Evolutionary conservation across 305 asterid species (phyloP).

Genomic region (Coffea humblotiana): DNA sequence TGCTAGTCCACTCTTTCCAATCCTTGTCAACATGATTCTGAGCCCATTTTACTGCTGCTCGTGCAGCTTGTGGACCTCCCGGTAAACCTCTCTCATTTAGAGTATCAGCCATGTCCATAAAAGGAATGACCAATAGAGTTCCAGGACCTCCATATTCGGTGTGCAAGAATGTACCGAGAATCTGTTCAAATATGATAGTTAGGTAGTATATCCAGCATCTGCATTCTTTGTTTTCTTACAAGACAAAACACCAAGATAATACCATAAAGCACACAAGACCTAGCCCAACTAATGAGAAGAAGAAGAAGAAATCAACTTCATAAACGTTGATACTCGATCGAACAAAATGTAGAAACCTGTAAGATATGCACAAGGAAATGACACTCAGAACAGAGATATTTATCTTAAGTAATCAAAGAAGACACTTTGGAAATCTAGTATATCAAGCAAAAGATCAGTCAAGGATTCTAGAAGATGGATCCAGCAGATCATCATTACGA

Average conservation of each 20-base stretch:
- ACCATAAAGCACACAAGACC: not conserved
- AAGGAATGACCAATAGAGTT: slow-evolving; percentile 75
- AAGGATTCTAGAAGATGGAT: not conserved
- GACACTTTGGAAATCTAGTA: too few relatives aligned
- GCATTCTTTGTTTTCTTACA: not conserved
- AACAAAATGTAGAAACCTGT: not conserved
- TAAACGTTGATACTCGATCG: not conserved
- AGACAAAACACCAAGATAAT: slow-evolving; percentile 11
- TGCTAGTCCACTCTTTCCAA: slow-evolving; percentile 80
- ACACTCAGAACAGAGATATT: too few relatives aligned
- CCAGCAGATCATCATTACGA: not conserved
- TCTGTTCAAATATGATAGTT: slow-evolving; percentile 37
- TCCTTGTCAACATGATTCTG: slow-evolving; percentile 73
- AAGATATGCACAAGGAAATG: not conserved
- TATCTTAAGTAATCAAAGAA: too few relatives aligned
- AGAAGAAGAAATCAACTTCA: not conserved
- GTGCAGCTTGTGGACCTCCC: slow-evolving; percentile 94
- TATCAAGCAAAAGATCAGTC: not conserved
- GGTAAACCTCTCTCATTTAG: slow-evolving; percentile 78
- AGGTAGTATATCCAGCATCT: not conserved
- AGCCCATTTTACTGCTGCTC: slow-evolving; percentile 91
- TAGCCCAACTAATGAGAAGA: not conserved
- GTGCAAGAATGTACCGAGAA: slow-evolving; percentile 66
- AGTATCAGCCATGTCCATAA: slow-evolving; percentile 90
- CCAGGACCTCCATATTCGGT: slow-evolving; percentile 94